Evolutionary conservation across 2,329 filamentous ascomycete genomes (phyloP).

Genomic region (Aspergillus carbonarius): DNA sequence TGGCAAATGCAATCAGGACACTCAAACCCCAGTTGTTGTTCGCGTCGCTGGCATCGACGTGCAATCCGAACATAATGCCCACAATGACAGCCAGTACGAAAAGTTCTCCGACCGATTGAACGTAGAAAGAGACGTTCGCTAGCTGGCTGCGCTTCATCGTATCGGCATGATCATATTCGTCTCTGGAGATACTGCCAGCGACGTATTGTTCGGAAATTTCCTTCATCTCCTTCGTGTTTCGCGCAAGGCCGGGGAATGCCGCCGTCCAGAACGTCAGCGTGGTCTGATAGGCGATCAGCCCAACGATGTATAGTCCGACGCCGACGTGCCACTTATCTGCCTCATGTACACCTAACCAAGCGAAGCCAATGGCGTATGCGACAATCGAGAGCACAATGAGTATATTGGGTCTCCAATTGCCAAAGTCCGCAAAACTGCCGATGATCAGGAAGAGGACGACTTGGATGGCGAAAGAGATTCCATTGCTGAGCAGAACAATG

Average conservation of each 20-base stretch:
- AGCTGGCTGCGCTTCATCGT: conserved; percentile 64
- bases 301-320: conserved; percentile 64
- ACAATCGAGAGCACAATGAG: conserved; percentile 61
- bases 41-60: conserved; percentile 57
- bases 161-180: conserved; percentile 62
- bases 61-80: conserved; percentile 61
- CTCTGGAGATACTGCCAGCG: conserved; percentile 54
- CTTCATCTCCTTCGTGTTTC: conserved; percentile 54
- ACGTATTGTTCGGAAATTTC: conserved; percentile 51
- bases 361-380: conserved; percentile 65
- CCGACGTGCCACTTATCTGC: conserved; percentile 60
- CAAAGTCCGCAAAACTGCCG: conserved; percentile 60
- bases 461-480: conserved; percentile 67
- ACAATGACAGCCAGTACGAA: conserved; percentile 65
- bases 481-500: conserved; percentile 65
- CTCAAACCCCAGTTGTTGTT: conserved; percentile 68
- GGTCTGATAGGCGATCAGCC: conserved; percentile 65
- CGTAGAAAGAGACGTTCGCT: conserved; percentile 63
- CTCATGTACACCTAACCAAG: conserved; percentile 65
- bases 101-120: conserved; percentile 63
- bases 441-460: conserved; percentile 52
- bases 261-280: conserved; percentile 69
- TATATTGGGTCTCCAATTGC: conserved; percentile 62
- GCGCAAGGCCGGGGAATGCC: conserved; percentile 59
- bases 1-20: conserved; percentile 65